Conservation (phyloP, 805 yeast genomes). For the Yamadazyma scolyti region DNA sequence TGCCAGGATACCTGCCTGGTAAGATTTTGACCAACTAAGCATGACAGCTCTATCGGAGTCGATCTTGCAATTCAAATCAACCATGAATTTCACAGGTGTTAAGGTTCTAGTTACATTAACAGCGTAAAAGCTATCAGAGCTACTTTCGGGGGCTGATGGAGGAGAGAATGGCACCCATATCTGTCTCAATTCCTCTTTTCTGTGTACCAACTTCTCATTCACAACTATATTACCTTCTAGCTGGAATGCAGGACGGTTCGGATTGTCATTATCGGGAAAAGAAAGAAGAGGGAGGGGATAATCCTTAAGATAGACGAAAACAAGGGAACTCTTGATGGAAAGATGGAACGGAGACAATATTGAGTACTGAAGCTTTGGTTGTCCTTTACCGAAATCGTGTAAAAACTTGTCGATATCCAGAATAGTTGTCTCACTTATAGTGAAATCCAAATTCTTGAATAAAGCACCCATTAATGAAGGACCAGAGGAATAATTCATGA, state of each 20-base stretch:
- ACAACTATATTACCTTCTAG: slow-evolving; percentile 48
- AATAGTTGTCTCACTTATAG: slow-evolving; percentile 22
- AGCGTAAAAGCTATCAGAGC: slow-evolving; percentile 50
- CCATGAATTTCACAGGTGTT: slow-evolving; percentile 56
- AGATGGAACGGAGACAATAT: slow-evolving; percentile 50
- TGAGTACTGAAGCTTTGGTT: slow-evolving; percentile 54
- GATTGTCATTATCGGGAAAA: slow-evolving; percentile 35
- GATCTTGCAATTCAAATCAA: slow-evolving; percentile 46
- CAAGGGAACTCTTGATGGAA: slow-evolving; percentile 39
- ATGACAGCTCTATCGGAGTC: slow-evolving; percentile 45
- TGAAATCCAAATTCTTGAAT: slow-evolving; percentile 27
- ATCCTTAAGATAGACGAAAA: slow-evolving; percentile 48
- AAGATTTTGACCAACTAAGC: slow-evolving; percentile 62
- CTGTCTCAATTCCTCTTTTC: slow-evolving; percentile 41
- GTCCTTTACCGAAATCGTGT: slow-evolving; percentile 39
- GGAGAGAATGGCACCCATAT: slow-evolving; percentile 60
- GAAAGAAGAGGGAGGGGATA: slow-evolving; percentile 56
- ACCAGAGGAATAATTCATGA: slow-evolving; percentile 31
- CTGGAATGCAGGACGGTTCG: slow-evolving; percentile 22
- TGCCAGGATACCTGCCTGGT: slow-evolving; percentile 57
- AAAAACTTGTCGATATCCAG: slow-evolving; percentile 35
- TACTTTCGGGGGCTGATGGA: slow-evolving; percentile 30
- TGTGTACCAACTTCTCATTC: slow-evolving; percentile 50
- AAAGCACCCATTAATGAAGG: slow-evolving; percentile 28
- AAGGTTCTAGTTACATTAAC: slow-evolving; percentile 57